Percentiles rank a stretch among this genome's conserved stretches.
These are phyloP conservation scores for Naganishia friedmannii DNA, from an alignment of 768 basidiomycete species.

Conservation along the genomic window DNA sequence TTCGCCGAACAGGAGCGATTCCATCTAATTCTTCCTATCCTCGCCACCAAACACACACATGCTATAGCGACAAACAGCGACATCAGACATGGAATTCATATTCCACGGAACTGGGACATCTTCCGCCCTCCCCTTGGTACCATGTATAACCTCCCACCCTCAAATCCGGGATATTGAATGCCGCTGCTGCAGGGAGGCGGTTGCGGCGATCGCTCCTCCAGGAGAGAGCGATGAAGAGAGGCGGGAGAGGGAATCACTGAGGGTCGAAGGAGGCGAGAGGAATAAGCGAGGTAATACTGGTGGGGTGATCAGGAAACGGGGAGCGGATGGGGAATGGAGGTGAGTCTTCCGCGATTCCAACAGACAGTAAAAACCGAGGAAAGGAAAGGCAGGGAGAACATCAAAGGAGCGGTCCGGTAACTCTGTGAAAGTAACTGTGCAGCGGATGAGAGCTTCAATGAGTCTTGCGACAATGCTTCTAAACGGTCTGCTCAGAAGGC, in stretches of 20 bases:
- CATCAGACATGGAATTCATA: slow-evolving; percentile 67
- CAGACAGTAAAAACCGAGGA: neutral
- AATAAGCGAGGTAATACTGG: slow-evolving; percentile 83
- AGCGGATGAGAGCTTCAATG: no score
- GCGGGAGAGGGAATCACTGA: slow-evolving; percentile 34
- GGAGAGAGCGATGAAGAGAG: neutral
- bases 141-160: slow-evolving; percentile 66
- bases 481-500: no score
- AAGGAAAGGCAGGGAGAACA: neutral
- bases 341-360: slow-evolving; percentile 19
- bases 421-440: no score
- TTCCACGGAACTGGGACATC: slow-evolving; percentile 83
- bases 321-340: slow-evolving; percentile 58
- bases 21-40: no score
- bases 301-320: slow-evolving; percentile 59
- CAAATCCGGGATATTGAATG: slow-evolving; percentile 43
- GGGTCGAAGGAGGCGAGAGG: slow-evolving; percentile 65
- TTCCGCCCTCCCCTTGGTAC: slow-evolving; percentile 62
- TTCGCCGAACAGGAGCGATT: no score
- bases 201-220: neutral
- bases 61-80: slow-evolving; percentile 21
- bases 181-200: slow-evolving; percentile 59
- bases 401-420: no score
- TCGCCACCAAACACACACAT: no score
- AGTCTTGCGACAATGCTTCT: no score